Base-by-base conservation (phyloP, 2,329 filamentous ascomycete species). In the Nannizziopsis arthrosporioides region DNA sequence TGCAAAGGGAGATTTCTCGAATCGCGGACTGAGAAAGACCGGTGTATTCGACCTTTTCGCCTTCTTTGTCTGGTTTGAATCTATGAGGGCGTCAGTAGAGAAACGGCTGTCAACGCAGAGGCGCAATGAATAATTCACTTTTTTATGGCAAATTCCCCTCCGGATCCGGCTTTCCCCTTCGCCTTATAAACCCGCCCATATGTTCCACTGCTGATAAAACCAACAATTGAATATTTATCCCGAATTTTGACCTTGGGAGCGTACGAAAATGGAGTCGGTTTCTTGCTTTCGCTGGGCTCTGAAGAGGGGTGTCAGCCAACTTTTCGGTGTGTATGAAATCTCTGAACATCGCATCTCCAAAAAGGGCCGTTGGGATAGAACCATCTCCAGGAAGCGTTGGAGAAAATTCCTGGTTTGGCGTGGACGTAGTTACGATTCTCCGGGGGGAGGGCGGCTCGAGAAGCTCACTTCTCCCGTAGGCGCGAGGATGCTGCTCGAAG, bases 141-240 rank as follows among this genome's bases (percentile, higher is more conserved):
- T 65, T 98, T 98, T 73, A 98, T 98, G 58, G 92, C 92, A 62
- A 94, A 95, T 61, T 94, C 87, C 54, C 85, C 85, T 44, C 79
- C 69, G 63, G 81, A 72, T 58, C 81, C 78, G 70, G 84, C 76
- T 55, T 82, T 81, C 57, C 85, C 81, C 38, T 87, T 73, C 14
- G 92, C 92, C 64, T 98, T 98, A 77, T 96, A 98, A 6, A 98
- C 92, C 30, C 92, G 83, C 32, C 92, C 92, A 77, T 98, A 98
- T 12, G 92, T 98, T 41, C 92, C 92, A 57, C 87, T 94, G 63
- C 87, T 94, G 59, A 98, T 98, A 73, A 98, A 98, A 38, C 92
- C 92, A 49, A 98, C 83, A 59, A 98, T 92, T 59, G 92, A 88
- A 69, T 96, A 98, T 56, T 85, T 84, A 67, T 96, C 90, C 51